Evolutionary conservation across 768 basidiomycete genomes (phyloP), one percentile per base, ranked within the genome.

Genomic region (Phaeotremella fagi): DNA sequence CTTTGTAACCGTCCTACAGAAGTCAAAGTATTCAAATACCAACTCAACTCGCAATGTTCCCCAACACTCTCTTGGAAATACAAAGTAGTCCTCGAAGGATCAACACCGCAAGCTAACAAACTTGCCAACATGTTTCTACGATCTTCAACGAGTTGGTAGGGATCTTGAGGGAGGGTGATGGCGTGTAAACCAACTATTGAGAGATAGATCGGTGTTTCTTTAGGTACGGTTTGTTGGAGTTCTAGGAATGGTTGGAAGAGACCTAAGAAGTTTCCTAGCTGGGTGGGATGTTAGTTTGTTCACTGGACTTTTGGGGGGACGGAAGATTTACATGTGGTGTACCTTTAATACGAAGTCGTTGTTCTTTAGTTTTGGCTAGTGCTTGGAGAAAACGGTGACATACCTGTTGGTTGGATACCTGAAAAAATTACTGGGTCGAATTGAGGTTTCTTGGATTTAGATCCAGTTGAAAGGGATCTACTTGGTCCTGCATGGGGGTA

Each of bases 111-210:
- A 0, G 92, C 89, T 6, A 98, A 77, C 15, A 97, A 74, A 6
- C 83, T 82, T 0, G 91, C 90, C 23, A 94, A 78, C 81, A 88
- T 84, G 36, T 91, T 85, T 48, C 78, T 79, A 38, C 87, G 79
- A 18, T 90, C 83, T 1, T 76, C 69, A 14, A 78, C 76, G 6
- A 97, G 79, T 12, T 76, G 69, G 31, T 75, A 70, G 0, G 90
- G 88, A 69, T 91, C 79, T 78, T 94, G 90, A 4, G 90, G 90
- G 23, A 98, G 77, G 1, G 91, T 97, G 64, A 97, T 79, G 11
- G 92, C 91, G 70, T 98, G 94, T 81, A 90, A 86, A 25, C 92
- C 92, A 12, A 92, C 92, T 57, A 95, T 84, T 1, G 88, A 85
- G 49, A 68, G 69, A 74, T 88, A 92, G 22, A 94, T 73, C 7